Conservation (phyloP, 176 grass and related monocot species). For the Metroxylon sagu region DNA sequence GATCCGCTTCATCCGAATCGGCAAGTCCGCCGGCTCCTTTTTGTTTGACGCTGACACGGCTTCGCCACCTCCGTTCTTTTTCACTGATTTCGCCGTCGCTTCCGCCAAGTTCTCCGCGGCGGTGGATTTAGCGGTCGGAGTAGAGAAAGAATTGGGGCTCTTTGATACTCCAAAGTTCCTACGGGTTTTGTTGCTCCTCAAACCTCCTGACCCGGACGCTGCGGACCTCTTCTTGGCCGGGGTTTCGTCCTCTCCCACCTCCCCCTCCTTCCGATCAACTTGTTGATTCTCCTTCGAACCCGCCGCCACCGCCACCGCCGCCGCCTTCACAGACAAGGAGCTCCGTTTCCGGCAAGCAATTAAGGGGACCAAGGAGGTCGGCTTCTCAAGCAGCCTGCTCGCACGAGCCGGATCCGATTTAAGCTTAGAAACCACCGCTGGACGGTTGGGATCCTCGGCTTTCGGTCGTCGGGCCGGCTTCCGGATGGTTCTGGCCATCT, state of each 20-base stretch:
- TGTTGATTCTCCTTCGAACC: constrained; percentile 6
- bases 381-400: constrained; percentile 48
- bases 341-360: constrained; percentile 71
- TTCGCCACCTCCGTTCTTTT: constrained; percentile 25
- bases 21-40: constrained; percentile 66
- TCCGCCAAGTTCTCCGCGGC: constrained; percentile 8
- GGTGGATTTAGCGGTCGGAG: constrained; percentile 28
- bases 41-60: constrained; percentile 21
- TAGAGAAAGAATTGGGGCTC: constrained; percentile 5
- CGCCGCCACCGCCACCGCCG: neutral
- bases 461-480: constrained; percentile 2
- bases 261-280: constrained; percentile 23
- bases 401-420: constrained; percentile 39
- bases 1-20: constrained; percentile 69
- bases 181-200: constrained; percentile 44
- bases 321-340: constrained; percentile 38
- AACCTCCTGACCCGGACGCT: constrained; percentile 10
- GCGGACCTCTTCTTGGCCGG: neutral
- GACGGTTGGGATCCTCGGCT: no score
- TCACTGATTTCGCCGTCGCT: constrained; percentile 36
- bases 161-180: constrained; percentile 2
- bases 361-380: constrained; percentile 17
- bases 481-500: constrained; percentile 17
- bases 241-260: constrained; percentile 6
- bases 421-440: constrained; percentile 13